Evolutionary conservation across 2,329 filamentous ascomycete genomes (phyloP), one percentile per base, ranked within the genome.

Genomic region (Aureobasidium sp.): DNA sequence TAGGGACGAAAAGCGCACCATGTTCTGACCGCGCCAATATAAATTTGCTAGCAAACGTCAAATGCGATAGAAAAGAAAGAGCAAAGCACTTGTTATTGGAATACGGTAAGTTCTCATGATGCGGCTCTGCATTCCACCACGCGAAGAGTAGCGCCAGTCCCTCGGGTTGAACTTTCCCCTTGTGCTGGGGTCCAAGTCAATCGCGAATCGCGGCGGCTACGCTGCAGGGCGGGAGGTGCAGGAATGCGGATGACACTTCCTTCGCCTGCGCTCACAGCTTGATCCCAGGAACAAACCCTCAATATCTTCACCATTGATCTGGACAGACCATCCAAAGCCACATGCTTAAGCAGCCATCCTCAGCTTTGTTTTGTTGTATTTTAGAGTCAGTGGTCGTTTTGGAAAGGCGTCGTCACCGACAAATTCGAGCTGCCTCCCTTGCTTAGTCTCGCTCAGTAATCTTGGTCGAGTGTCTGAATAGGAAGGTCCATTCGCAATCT

Each of bases 81-180:
- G 53, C 6, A 23, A 57, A 46, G 7, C 17, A n/a, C 19, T 25
- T 46, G 7, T 46, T 37, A 57, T 57, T 45, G 23, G 38, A 10
- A 45, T 29, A 46, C 13, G 21, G 21, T 15, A 15, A 25, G 42
- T 35, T 42, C 40, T 43, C 13, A 17, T 19, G 27, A 4, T 25
- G 40, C 38, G 7, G 53, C 38, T 35, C 53, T 57, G 13, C 53
- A 57, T 57, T 57, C 53, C 53, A 25, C 27, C 53, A 57, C 11
- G 23, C 27, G 42, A 19, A 37, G 6, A 13, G 31, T 27, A 3
- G 21, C 46, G 21, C 38, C 53, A 25, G 13, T 29, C 3, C 5
- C 11, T 33, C 29, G 53, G 53, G 37, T 23, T 13, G 6, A 21
- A 29, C 23, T 21, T 42, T 31, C 13, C 25, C 49, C 43, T 42